These are phyloP conservation scores for Gracilaria gracilis DNA, from an alignment of 23 red algal genomes.

Conservation along the genomic window DNA sequence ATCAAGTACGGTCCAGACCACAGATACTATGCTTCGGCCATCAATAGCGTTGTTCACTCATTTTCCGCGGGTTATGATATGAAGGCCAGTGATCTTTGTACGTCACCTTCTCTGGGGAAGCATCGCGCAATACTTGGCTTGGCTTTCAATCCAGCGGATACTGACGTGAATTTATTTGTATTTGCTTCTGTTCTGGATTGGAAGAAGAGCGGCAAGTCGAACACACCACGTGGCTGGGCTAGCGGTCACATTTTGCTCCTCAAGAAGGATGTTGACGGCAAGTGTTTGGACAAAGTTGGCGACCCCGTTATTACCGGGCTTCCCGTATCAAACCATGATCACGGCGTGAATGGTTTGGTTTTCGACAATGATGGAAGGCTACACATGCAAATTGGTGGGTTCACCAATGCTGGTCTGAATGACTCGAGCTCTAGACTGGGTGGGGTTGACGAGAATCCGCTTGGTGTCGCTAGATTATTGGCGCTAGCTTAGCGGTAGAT, in stretches of 20 bases:
- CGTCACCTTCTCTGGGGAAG: slow-evolving; percentile 18
- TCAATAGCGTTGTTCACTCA: slow-evolving; percentile 35
- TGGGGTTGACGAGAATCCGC: slow-evolving; percentile 27
- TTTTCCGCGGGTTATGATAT: slow-evolving; percentile 28
- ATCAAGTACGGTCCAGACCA: slow-evolving; percentile 51
- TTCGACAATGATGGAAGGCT: slow-evolving; percentile 58
- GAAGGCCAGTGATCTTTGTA: slow-evolving; percentile 27
- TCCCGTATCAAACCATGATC: slow-evolving; percentile 73
- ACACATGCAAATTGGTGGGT: slow-evolving; percentile 55
- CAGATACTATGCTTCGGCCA: slow-evolving; percentile 53
- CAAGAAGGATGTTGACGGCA: slow-evolving; percentile 5
- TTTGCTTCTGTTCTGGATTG: slow-evolving; percentile 38
- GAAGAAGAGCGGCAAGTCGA: neutral
- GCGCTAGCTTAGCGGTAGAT: no score
- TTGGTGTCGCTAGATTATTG: slow-evolving; percentile 54
- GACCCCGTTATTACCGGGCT: slow-evolving; percentile 37
- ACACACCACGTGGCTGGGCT: slow-evolving; percentile 17
- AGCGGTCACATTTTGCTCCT: slow-evolving; percentile 40
- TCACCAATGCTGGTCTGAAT: slow-evolving; percentile 67
- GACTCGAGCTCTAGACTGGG: slow-evolving; percentile 32
- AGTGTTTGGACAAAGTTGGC: slow-evolving; percentile 42
- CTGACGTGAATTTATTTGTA: slow-evolving; percentile 33
- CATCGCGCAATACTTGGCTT: slow-evolving; percentile 51
- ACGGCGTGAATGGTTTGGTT: slow-evolving; percentile 56
- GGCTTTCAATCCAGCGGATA: slow-evolving; percentile 50